Conservation (phyloP, 2,329 filamentous ascomycete genomes). For the Xylariaceae sp. region DNA sequence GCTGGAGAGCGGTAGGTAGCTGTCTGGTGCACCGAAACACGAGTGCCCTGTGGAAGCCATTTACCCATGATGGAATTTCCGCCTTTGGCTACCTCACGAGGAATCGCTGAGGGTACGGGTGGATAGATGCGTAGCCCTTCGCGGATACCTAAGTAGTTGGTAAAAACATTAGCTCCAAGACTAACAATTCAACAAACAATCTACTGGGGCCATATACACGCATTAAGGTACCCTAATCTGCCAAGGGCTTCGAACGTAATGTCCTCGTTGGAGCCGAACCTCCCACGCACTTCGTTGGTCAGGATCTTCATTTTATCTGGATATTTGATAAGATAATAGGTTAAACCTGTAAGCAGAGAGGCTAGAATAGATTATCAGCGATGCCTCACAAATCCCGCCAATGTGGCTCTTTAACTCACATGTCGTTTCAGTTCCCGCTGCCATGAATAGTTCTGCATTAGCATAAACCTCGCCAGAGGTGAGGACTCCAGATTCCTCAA, state of each 20-base stretch:
- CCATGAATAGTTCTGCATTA: constrained; percentile 33
- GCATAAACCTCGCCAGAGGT: constrained; percentile 29
- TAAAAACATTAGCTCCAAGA: not conserved
- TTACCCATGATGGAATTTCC: constrained; percentile 29
- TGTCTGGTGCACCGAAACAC: constrained; percentile 30
- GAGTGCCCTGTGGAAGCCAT: constrained; percentile 31
- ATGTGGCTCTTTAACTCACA: constrained; percentile 4
- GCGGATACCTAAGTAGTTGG: constrained; percentile 25
- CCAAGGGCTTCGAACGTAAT: constrained; percentile 37
- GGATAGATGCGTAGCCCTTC: constrained; percentile 38
- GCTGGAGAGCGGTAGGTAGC: constrained; percentile 26
- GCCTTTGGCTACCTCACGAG: constrained; percentile 35
- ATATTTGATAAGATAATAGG: constrained; percentile 23
- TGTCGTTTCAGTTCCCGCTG: constrained; percentile 30
- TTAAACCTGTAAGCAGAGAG: constrained; percentile 25
- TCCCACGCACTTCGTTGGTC: constrained; percentile 20
- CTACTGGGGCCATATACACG: constrained; percentile 15
- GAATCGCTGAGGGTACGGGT: constrained; percentile 31
- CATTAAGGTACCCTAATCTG: constrained; percentile 38
- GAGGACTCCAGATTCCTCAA: constrained; percentile 29
- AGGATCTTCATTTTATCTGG: constrained; percentile 23
- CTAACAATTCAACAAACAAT: not conserved
- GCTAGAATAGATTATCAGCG: constrained; percentile 24
- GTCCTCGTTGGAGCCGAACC: constrained; percentile 31
- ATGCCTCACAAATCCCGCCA: not conserved